Percentiles rank a stretch among this genome's conserved stretches.
Evolutionary conservation across 2,329 filamentous ascomycete genomes (phyloP).

Genomic region (Botrytis aclada): DNA sequence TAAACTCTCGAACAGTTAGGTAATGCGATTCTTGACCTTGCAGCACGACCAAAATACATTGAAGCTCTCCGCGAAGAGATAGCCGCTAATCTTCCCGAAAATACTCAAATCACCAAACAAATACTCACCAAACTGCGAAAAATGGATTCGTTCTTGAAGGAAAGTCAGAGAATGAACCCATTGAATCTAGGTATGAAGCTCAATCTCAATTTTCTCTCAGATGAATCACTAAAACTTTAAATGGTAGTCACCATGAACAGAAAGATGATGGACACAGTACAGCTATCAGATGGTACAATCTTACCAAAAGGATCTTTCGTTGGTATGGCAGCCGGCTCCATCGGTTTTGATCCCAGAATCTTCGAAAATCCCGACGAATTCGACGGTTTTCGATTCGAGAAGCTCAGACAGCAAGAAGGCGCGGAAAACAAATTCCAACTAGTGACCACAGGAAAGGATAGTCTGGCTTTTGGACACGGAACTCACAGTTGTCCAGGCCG

Average conservation of each 20-base stretch:
- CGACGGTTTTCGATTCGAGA: conserved; percentile 24
- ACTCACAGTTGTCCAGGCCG: conserved; percentile 44
- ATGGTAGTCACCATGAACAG: conserved; percentile 22
- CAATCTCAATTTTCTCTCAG: not conserved
- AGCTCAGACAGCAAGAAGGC: conserved; percentile 10
- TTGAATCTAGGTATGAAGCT: conserved; percentile 33
- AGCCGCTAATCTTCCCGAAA: conserved; percentile 32
- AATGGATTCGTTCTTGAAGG: conserved; percentile 43
- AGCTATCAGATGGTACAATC: conserved; percentile 37
- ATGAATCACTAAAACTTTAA: not conserved
- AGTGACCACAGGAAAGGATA: conserved; percentile 36
- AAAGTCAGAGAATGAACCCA: conserved; percentile 40
- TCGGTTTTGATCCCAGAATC: conserved; percentile 6
- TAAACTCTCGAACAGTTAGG: conserved; percentile 5
- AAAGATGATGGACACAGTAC: conserved; percentile 26
- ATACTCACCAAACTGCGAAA: conserved; percentile 30
- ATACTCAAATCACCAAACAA: conserved; percentile 39
- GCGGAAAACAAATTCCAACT: conserved; percentile 31
- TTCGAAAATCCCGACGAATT: conserved; percentile 18
- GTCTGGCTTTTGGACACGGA: conserved; percentile 41
- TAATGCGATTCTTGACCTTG: conserved; percentile 47
- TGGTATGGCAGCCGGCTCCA: conserved; percentile 23
- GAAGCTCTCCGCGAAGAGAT: conserved; percentile 26
- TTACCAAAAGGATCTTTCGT: conserved; percentile 35
- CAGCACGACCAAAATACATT: conserved; percentile 46